Conservation (phyloP, 2,329 filamentous ascomycete species). For the Apiospora phragmitis region DNA sequence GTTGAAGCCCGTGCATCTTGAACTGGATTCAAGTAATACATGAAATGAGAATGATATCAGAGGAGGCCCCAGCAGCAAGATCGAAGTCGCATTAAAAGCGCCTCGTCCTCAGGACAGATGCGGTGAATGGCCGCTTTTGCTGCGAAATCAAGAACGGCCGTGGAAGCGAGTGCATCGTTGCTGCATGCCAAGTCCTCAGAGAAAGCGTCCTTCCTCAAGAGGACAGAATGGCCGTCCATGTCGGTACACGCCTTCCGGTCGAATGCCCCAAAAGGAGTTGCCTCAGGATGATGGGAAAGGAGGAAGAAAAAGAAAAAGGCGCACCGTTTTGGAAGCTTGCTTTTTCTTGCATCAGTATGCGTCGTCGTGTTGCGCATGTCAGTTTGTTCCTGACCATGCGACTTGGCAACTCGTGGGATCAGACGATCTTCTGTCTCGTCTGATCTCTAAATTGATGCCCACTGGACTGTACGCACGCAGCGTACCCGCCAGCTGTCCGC, state of each 20-base stretch:
- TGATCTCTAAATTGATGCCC: background rate
- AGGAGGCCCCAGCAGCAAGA: background rate
- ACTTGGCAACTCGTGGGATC: background rate
- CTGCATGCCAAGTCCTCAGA: conserved; percentile 2
- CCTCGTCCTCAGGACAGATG: background rate
- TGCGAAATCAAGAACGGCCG: background rate
- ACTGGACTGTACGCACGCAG: no score
- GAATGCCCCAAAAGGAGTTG: background rate
- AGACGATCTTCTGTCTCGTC: conserved; percentile 1
- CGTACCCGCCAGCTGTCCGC: background rate
- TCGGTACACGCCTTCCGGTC: background rate
- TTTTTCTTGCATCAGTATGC: background rate
- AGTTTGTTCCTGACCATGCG: background rate
- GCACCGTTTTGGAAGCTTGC: background rate
- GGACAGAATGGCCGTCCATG: background rate
- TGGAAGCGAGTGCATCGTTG: background rate
- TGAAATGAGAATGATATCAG: background rate
- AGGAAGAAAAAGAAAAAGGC: background rate
- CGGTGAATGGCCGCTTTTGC: background rate
- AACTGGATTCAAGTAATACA: no score
- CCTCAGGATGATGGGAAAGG: background rate
- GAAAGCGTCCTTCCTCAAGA: background rate
- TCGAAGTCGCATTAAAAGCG: background rate
- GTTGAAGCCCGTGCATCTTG: no score
- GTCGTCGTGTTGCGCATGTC: background rate